Base-by-base conservation (phyloP, 2,329 filamentous ascomycete species). In the Sporothrix euskadiensis region DNA sequence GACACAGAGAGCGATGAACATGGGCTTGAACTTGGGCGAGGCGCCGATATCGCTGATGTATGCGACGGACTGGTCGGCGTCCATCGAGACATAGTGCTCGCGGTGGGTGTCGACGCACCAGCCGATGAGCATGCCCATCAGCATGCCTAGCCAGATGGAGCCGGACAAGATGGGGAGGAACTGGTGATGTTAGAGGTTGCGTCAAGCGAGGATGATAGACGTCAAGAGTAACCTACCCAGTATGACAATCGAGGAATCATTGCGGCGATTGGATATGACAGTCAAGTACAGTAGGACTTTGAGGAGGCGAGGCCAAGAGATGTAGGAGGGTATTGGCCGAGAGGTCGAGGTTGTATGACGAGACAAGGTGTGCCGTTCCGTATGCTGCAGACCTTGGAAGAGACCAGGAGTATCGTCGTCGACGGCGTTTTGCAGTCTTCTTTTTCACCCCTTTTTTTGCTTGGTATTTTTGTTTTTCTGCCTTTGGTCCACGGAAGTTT, bases 1-100 rank as follows among this genome's bases (percentile, higher is more conserved):
- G 71, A 85, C 84, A 78, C 88, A 90, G 77, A 92, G 91, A 47
- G 90, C 85, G 78, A 96, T 90, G 84, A 96, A 96, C 75, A 95
- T 85, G 2, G 93, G 92, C 80, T 94, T 92, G 22, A 94, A 86
- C 39, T 84, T 81, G 52, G 80, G 79, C 30, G 88, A 88, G 75
- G 88, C 89, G 72, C 76, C 76, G 14, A 91, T 84, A 81, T 92
- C 89, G 77, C 89, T 91, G 78, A 93, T 93, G 83, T 91, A 94
- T 75, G 92, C 89, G 59, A 95, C 90, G 35, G 77, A 80, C 79
- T 92, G 90, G 44, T 77, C 75, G 0, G 75, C 65, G 26, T 83
- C 80, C 90, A 94, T 92, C 56, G 88, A 90, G 2, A 83, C 74
- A 78, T 92, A 93, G 75, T 84, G 83, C 1, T 83, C 84, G n/a